Evolutionary conservation across 164 flowering plant species (phyloP).

Genomic region (Houttuynia cordata): DNA sequence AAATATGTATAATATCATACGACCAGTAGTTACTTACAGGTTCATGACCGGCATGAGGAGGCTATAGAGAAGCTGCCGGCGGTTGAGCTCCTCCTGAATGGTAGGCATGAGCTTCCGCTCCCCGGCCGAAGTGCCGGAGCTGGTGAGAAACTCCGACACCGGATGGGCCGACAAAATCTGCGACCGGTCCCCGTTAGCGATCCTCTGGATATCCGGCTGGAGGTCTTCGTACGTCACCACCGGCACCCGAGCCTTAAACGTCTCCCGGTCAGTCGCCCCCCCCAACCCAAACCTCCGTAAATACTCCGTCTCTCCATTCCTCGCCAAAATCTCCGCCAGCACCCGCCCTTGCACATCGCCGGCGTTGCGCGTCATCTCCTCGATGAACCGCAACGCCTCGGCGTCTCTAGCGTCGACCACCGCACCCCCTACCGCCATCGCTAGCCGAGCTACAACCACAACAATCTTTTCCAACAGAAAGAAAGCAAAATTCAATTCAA

Average conservation of each 20-base stretch:
- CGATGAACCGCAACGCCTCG: slow-evolving; percentile 27
- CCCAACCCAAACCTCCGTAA: slow-evolving; percentile 11
- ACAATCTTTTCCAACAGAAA: too few species aligned
- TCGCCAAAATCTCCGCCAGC: slow-evolving; percentile 22
- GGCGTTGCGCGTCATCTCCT: slow-evolving; percentile 26
- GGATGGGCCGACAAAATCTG: slow-evolving; percentile 27
- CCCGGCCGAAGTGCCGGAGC: slow-evolving; percentile 43
- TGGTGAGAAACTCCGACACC: slow-evolving; percentile 34
- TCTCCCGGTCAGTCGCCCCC: slow-evolving; percentile 22
- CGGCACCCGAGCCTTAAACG: slow-evolving; percentile 27
- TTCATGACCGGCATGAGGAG: slow-evolving; percentile 40
- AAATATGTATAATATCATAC: too few species aligned
- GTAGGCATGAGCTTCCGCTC: slow-evolving; percentile 36
- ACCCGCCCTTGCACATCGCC: slow-evolving; percentile 24
- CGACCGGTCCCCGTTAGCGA: slow-evolving; percentile 37
- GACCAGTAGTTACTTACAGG: slow-evolving; percentile 13
- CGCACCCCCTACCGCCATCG: slow-evolving; percentile 22
- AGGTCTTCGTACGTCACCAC: slow-evolving; percentile 31
- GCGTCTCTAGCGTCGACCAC: slow-evolving; percentile 24
- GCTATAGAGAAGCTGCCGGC: slow-evolving; percentile 26
- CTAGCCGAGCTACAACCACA: neutral
- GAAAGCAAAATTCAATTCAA: neutral
- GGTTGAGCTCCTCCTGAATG: slow-evolving; percentile 23
- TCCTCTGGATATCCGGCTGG: slow-evolving; percentile 28
- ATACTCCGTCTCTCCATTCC: slow-evolving; percentile 30